Evolutionary conservation across 306 rosid genomes (phyloP).

Genomic region (Vigna radiata): DNA sequence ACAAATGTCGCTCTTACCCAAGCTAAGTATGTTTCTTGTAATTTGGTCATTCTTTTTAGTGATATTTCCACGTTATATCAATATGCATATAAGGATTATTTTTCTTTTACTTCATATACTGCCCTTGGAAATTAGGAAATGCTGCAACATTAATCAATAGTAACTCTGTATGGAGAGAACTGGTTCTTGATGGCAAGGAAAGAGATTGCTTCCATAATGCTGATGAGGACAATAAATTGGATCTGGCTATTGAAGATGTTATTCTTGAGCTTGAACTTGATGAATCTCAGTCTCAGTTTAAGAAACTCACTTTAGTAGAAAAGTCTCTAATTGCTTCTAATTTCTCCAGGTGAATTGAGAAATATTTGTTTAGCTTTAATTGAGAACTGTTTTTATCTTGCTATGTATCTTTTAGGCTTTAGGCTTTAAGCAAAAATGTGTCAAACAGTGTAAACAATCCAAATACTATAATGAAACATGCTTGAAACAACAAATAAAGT

Average conservation of each 20-base stretch:
- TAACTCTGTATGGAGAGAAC: conserved; percentile 50
- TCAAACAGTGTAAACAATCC: no score
- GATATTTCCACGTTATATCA: neutral
- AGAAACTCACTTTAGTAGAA: no score
- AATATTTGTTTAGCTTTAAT: neutral
- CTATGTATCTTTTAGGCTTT: no score
- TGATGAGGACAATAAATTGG: conserved; percentile 54
- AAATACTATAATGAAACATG: no score
- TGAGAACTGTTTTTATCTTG: no score
- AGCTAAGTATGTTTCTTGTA: conserved; percentile 53
- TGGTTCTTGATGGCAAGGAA: conserved; percentile 52
- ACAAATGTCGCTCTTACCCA: conserved; percentile 69
- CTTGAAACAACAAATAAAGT: no score
- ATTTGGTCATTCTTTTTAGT: neutral
- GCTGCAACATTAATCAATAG: conserved; percentile 49
- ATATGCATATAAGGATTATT: neutral
- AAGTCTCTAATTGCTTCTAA: neutral
- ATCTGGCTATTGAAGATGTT: neutral
- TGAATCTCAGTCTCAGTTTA: neutral
- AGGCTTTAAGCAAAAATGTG: no score
- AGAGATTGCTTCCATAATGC: conserved; percentile 56
- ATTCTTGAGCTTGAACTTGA: conserved; percentile 8
- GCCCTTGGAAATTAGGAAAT: conserved; percentile 66
- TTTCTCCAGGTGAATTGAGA: conserved; percentile 22
- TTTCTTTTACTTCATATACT: conserved; percentile 41